Base-by-base conservation (phyloP, 495 filamentous ascomycete genomes). In the Patellaria atrata region DNA sequence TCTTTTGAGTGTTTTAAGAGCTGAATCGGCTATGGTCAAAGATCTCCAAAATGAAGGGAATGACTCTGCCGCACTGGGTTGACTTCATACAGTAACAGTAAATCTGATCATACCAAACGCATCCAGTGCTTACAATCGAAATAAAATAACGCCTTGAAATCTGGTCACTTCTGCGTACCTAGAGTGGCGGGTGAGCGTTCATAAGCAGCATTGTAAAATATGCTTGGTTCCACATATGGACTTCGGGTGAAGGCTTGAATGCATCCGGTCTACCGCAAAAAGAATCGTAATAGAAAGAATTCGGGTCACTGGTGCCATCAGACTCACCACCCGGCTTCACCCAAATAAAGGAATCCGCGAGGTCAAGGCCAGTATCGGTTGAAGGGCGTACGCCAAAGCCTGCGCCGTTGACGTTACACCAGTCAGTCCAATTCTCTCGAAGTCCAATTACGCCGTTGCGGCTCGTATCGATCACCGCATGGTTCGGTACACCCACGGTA, bases 231-330 rank as follows among this genome's bases (percentile, higher is more conserved):
- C 33, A 43, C 22, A 15, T 16, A 4, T 29, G 27, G 12, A 22
- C 38, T 20, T 32, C 33, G 6, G 40, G 40, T 27, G 31, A 37
- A 10, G 33, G 40, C 27, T 37, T 2, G 10, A 37, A 25, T n/a
- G 40, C 25, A n/a, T 27, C 34, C 10, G 2, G 4, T 12, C 17
- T 16, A 21, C 13, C 27, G 27, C 40, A 43, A 26, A 8, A 12
- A 5, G 16, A 22, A 11, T 37, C 21, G 23, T 37, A 43, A 1
- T 8, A 16, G n/a, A 4, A 6, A 2, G 17, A 4, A 10, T 8
- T 15, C 33, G 13, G 14, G 13, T 43, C 40, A 30, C 34, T 43
- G 20, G 40, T 32, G 14, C 40, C 40, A 38, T 43, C 40, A 32
- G 33, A 37, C 5, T 19, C 5, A 8, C 40, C 40, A 11, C 22